These are phyloP conservation scores for Ambrosia trifida DNA, from an alignment of 129 eudicot species.

Conservation along the genomic window DNA sequence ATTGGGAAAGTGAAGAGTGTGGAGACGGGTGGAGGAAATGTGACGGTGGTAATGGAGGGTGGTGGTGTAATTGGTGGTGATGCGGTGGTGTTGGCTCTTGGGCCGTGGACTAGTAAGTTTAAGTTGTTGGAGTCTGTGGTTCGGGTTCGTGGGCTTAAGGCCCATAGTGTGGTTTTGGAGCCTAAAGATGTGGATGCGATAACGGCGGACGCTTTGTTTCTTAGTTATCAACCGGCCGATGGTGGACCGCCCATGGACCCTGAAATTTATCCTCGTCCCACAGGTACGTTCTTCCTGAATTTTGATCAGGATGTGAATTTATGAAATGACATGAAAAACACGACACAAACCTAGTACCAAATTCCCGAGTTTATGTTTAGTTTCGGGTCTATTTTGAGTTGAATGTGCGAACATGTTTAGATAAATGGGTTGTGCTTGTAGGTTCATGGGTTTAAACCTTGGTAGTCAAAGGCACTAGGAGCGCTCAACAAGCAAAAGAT, in stretches of 20 bases:
- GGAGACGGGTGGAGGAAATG: slow-evolving; percentile 47
- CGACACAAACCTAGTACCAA: too few species aligned
- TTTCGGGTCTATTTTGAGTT: too few species aligned
- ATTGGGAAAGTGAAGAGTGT: slow-evolving; percentile 65
- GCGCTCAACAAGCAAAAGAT: too few species aligned
- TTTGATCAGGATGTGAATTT: too few species aligned
- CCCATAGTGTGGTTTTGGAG: slow-evolving; percentile 83
- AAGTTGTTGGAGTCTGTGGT: slow-evolving; percentile 46
- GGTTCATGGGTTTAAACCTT: too few species aligned
- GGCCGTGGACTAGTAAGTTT: slow-evolving; percentile 79
- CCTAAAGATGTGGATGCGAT: slow-evolving; percentile 58
- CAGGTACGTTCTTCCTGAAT: slow-evolving; percentile 34
- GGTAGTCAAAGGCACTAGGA: too few species aligned
- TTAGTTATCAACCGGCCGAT: slow-evolving; percentile 54
- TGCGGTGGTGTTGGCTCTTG: slow-evolving; percentile 87
- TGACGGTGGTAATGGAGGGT: slow-evolving; percentile 53
- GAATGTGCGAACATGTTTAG: too few species aligned
- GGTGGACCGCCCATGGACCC: slow-evolving; percentile 86
- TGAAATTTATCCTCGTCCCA: slow-evolving; percentile 93
- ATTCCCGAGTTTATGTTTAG: too few species aligned
- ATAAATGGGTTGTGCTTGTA: too few species aligned
- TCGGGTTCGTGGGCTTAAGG: slow-evolving; percentile 73
- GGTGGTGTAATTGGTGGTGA: slow-evolving; percentile 67
- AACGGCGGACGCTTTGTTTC: slow-evolving; percentile 72
- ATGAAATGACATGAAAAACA: too few species aligned